phyloP scores from a whole-genome alignment of 345 rosid genomes.

The Eucalyptus marginata region DNA sequence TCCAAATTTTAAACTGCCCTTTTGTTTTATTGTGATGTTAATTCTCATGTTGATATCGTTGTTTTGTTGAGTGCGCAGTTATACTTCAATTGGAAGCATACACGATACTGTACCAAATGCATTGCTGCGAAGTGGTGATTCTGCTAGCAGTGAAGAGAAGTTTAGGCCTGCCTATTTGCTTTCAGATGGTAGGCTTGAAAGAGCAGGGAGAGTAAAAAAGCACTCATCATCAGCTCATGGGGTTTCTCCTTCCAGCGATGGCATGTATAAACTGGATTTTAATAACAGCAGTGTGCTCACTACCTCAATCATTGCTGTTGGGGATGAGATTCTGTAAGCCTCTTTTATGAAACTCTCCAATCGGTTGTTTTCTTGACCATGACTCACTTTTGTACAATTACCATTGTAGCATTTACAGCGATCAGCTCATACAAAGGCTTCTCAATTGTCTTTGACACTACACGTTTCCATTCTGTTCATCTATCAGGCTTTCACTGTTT shows the following conservation, averaged over 20 bases:
- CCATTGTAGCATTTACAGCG: neutral
- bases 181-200: constrained; percentile 90
- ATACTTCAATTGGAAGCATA: constrained; percentile 94
- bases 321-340: constrained; percentile 99
- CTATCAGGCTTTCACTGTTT: neutral
- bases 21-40: neutral
- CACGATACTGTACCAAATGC: constrained; percentile 91
- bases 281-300: constrained; percentile 30
- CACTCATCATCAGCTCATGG: constrained; percentile 4
- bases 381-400: neutral
- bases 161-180: constrained; percentile 96
- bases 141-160: constrained; percentile 27
- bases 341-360: constrained; percentile 2
- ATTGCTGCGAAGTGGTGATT: constrained; percentile 36
- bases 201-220: constrained; percentile 93
- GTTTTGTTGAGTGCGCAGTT: constrained; percentile 25
- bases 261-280: constrained; percentile 19
- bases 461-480: neutral
- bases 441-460: neutral
- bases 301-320: constrained; percentile 72
- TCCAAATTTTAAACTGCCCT: neutral
- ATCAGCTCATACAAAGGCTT: neutral
- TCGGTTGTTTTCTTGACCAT: neutral
- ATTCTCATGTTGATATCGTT: neutral
- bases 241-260: constrained; percentile 11